A percentile compares a stretch with the other conserved stretches of the same genome.
These are phyloP conservation scores for Epichloe amarillans DNA, from an alignment of 2,329 filamentous ascomycete species.

Conservation along the genomic window DNA sequence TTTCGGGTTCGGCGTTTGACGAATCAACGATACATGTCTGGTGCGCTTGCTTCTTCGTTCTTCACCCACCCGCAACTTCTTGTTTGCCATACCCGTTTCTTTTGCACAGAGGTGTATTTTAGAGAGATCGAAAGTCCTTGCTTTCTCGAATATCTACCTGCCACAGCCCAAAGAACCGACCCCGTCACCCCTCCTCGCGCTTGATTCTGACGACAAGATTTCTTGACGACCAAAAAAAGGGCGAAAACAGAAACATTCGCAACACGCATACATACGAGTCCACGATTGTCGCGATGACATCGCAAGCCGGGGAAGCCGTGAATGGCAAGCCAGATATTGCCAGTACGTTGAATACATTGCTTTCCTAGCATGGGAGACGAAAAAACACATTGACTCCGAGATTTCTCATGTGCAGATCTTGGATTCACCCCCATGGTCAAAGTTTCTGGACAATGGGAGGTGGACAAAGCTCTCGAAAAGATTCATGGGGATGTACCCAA, in stretches of 20 bases:
- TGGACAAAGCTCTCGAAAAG: slow-evolving; percentile 50
- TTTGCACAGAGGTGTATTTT: too few relatives aligned
- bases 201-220: neutral
- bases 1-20: too few relatives aligned
- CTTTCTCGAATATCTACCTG: too few relatives aligned
- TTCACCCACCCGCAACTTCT: too few relatives aligned
- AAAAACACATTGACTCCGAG: neutral
- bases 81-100: too few relatives aligned
- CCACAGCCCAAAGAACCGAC: too few relatives aligned
- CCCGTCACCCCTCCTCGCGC: too few relatives aligned
- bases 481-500: slow-evolving; percentile 42
- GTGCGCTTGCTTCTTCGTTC: too few relatives aligned
- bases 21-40: too few relatives aligned
- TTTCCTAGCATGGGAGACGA: too few relatives aligned
- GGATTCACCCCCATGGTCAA: slow-evolving; percentile 24
- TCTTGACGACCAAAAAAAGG: neutral
- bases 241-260: too few relatives aligned
- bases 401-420: slow-evolving; percentile 11
- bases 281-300: slow-evolving; percentile 14
- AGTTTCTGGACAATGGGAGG: slow-evolving; percentile 37
- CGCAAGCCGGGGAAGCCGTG: slow-evolving; percentile 13
- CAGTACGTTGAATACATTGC: slow-evolving; percentile 10
- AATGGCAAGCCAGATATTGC: slow-evolving; percentile 11
- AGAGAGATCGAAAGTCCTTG: too few relatives aligned
- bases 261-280: neutral